Conservation (phyloP, 257 asterid genomes). For the Haberlea rhodopensis region DNA sequence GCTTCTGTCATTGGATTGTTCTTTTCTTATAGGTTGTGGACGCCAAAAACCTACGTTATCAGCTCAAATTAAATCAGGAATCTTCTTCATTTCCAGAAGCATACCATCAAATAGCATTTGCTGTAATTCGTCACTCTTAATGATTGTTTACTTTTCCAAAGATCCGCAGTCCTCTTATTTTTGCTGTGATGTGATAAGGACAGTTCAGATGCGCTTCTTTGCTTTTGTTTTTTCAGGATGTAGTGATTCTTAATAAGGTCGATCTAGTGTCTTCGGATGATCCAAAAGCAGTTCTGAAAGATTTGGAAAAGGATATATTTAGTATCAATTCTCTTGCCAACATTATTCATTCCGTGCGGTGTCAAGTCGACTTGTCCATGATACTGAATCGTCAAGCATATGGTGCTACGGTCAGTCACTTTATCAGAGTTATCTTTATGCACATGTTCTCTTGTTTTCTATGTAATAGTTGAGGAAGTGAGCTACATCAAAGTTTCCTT, state of each 20-base stretch:
- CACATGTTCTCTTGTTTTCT: constrained; percentile 21
- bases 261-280: constrained; percentile 67
- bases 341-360: constrained; percentile 66
- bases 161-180: constrained; percentile 2
- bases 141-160: constrained; percentile 6
- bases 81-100: constrained; percentile 94
- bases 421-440: constrained; percentile 1
- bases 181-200: constrained; percentile 5
- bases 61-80: constrained; percentile 67
- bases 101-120: constrained; percentile 87
- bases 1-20: constrained; percentile 18
- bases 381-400: constrained; percentile 81
- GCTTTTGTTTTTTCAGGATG: constrained; percentile 53
- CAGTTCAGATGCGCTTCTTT: constrained; percentile 19
- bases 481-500: not conserved
- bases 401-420: constrained; percentile 61
- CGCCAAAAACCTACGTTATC: constrained; percentile 90
- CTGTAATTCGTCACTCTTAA: constrained; percentile 46
- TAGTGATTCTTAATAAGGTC: constrained; percentile 89
- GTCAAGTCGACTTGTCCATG: constrained; percentile 78
- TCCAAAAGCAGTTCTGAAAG: constrained; percentile 47
- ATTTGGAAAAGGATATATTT: constrained; percentile 78
- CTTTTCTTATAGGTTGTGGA: constrained; percentile 71
- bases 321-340: constrained; percentile 74
- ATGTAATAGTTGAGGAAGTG: constrained; percentile 5